Evolutionary conservation across 345 rosid species (phyloP).

Genomic region (Ceriops tagal): DNA sequence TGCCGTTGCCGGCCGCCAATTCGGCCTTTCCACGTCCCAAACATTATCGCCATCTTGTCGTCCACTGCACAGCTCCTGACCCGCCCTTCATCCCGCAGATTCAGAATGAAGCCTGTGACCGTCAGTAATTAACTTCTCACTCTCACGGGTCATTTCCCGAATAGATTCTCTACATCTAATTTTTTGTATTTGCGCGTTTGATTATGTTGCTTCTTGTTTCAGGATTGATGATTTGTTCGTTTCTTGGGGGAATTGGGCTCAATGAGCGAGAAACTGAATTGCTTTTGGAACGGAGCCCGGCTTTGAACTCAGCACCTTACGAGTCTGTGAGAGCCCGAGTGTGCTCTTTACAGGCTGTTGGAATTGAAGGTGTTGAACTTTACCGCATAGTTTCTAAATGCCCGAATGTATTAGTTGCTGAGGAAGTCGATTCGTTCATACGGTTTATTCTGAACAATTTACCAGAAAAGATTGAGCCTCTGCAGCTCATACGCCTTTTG

Average conservation of each 20-base stretch:
- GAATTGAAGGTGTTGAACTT: slow-evolving; percentile 45
- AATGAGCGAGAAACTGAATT: slow-evolving; percentile 35
- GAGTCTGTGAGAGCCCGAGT: slow-evolving; percentile 37
- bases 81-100: background rate
- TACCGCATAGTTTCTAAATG: slow-evolving; percentile 43
- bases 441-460: slow-evolving; percentile 43
- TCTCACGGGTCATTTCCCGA: slow-evolving; percentile 27
- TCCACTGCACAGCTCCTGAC: slow-evolving; percentile 30
- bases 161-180: slow-evolving; percentile 16
- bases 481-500: slow-evolving; percentile 50
- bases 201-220: slow-evolving; percentile 18
- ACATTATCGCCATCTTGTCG: background rate
- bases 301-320: slow-evolving; percentile 30
- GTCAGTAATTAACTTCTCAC: slow-evolving; percentile 2
- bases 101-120: slow-evolving; percentile 32
- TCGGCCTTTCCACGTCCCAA: slow-evolving; percentile 17
- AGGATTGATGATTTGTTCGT: slow-evolving; percentile 35
- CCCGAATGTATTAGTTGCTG: slow-evolving; percentile 47
- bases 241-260: slow-evolving; percentile 43
- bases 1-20: slow-evolving; percentile 8
- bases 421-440: slow-evolving; percentile 42
- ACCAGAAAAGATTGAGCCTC: slow-evolving; percentile 46
- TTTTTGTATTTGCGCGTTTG: background rate
- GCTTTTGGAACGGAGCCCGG: slow-evolving; percentile 40
- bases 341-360: slow-evolving; percentile 46